Conservation (phyloP, 225 moss, liverwort and hornwort genomes). For the Ulota crispa region DNA sequence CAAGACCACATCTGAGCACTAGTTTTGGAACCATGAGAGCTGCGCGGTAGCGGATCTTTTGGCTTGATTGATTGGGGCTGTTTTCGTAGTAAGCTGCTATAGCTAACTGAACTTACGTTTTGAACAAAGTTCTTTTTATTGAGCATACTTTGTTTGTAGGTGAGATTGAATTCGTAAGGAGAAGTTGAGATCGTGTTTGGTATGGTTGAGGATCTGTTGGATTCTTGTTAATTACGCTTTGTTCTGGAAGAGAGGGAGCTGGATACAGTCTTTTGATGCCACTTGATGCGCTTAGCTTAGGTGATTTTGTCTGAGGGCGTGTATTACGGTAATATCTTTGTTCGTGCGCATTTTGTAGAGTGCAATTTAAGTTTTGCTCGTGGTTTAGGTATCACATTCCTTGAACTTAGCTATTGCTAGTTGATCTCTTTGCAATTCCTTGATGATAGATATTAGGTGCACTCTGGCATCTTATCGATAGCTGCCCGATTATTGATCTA, state of each 20-base stretch:
- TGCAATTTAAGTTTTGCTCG: neutral
- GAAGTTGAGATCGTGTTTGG: slow-evolving; percentile 14
- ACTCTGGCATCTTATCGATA: neutral
- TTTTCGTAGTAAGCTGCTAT: neutral
- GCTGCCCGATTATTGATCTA: neutral
- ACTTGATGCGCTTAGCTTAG: neutral
- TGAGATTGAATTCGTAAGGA: slow-evolving; percentile 9
- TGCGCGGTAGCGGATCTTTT: slow-evolving; percentile 1
- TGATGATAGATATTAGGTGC: neutral
- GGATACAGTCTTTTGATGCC: neutral
- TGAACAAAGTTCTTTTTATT: neutral
- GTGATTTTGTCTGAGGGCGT: slow-evolving; percentile 6
- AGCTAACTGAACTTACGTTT: neutral
- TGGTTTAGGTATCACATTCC: neutral
- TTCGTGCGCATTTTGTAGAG: neutral
- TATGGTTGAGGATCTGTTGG: slow-evolving; percentile 9
- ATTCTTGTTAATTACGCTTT: neutral
- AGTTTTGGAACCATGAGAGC: neutral
- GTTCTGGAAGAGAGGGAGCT: neutral
- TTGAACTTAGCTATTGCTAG: neutral
- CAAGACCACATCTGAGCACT: neutral
- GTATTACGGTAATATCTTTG: neutral
- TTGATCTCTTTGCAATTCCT: neutral
- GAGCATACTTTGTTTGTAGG: neutral
- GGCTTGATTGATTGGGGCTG: neutral